These are phyloP conservation scores for Leccinum disarticulatum DNA, from an alignment of 768 basidiomycete species.

Conservation along the genomic window DNA sequence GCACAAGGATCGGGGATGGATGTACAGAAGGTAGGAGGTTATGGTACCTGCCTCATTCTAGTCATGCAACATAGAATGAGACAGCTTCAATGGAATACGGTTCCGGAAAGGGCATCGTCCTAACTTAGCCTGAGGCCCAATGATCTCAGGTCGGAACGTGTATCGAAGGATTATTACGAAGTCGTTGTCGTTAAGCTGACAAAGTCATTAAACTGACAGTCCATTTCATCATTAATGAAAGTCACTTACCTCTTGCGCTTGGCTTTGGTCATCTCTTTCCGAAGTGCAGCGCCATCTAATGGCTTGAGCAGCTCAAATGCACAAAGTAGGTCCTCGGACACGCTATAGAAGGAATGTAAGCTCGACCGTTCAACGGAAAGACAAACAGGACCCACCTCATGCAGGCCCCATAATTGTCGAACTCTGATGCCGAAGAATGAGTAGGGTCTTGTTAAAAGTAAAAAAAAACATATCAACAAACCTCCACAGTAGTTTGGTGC, in stretches of 20 bases:
- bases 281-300: slow-evolving; percentile 87
- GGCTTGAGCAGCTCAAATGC: slow-evolving; percentile 98
- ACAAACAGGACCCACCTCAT: slow-evolving; percentile 64
- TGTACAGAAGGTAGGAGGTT: slow-evolving; percentile 22
- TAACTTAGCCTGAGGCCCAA: slow-evolving; percentile 5
- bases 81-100: slow-evolving; percentile 20
- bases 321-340: slow-evolving; percentile 95
- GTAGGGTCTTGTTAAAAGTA: slow-evolving; percentile 6
- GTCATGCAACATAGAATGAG: slow-evolving; percentile 23
- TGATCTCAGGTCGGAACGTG: slow-evolving; percentile 5
- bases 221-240: not conserved
- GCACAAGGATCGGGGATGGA: slow-evolving; percentile 20
- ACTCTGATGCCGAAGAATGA: slow-evolving; percentile 52
- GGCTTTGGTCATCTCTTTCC: slow-evolving; percentile 98
- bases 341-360: slow-evolving; percentile 45
- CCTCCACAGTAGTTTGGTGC: slow-evolving; percentile 97
- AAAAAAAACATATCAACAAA: slow-evolving; percentile 41
- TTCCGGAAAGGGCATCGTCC: slow-evolving; percentile 11
- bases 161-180: slow-evolving; percentile 19
- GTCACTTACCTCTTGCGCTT: slow-evolving; percentile 86
- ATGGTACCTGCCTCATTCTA: slow-evolving; percentile 32
- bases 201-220: slow-evolving; percentile 2
- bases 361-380: slow-evolving; percentile 4
- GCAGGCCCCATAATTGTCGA: slow-evolving; percentile 93
- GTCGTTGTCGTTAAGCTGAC: slow-evolving; percentile 37